Base-by-base conservation (phyloP, 23 red algal genomes). In the Porphyridium purpureum region DNA sequence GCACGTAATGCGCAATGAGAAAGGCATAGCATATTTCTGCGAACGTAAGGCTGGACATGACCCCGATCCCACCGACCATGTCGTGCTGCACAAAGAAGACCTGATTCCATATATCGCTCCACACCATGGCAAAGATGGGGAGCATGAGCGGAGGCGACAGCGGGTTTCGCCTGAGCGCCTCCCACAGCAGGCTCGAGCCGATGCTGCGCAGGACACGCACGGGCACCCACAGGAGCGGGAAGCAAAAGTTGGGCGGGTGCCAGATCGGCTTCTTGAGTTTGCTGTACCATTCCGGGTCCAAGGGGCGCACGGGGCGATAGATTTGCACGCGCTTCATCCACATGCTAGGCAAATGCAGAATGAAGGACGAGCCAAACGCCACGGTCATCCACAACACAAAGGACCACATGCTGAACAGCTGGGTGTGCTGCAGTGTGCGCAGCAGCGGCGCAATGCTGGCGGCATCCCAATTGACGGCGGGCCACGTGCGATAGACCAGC, bases 1-100 rank as follows among this genome's bases (percentile, higher is more conserved):
- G n/a, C n/a, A n/a, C n/a, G n/a, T n/a, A n/a, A n/a, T n/a, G n/a
- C n/a, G n/a, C n/a, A n/a, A n/a, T n/a, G n/a, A n/a, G n/a, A n/a
- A n/a, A n/a, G n/a, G n/a, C n/a, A n/a, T n/a, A n/a, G n/a, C n/a
- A n/a, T n/a, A n/a, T n/a, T n/a, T n/a, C n/a, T n/a, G n/a, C n/a
- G n/a, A n/a, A n/a, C n/a, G n/a, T n/a, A n/a, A n/a, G n/a, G n/a
- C n/a, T n/a, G n/a, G n/a, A n/a, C 1, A 55, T 7, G 20, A 62
- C 44, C 1, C 29, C 8, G n/a, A 62, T 20, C 4, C 33, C 57
- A 1, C 57, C 57, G 17, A 36, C 14, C 8, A 62, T 36, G 35
- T 62, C 57, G 11, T 62, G 57, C 14, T 62, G 57, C 19, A 62
- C 57, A 36, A 62, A 62, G n/a, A 62, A 36, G 1, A 62, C 57